Evolutionary conservation across 805 yeast species (phyloP), one percentile per base, ranked within the genome.

Genomic region (Komagataella populi): DNA sequence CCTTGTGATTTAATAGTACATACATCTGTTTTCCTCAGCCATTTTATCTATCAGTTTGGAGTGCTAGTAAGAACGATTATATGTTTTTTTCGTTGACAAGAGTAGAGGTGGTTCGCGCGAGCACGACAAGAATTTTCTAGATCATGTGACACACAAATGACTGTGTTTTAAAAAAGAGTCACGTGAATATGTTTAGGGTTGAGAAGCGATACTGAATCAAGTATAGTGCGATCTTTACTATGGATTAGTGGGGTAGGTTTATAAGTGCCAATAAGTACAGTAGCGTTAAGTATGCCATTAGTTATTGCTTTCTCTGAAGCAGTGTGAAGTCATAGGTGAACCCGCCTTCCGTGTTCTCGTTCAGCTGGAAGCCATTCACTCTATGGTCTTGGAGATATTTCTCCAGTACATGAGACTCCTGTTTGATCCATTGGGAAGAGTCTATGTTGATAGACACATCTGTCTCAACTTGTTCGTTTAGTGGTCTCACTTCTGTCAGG

Each of bases 11-110:
- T 44, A 48, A 56, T 22, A 30, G 53, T 63, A 86, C 96, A 76
- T 87, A 87, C 96, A 84, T 88, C 96, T 87, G 80, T 87, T 95
- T 72, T 95, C 84, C 81, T 87, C 95, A 80, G 95, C 89, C 96
- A 87, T 87, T 76, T 73, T 80, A 62, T 30, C 39, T 30, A 30
- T 30, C 39, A 10, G 39, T 30, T 30, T 30, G 39, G 39, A 30
- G 39, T 30, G 39, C 39, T 30, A 30, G 39, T 30, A 30, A 30
- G 39, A 30, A 30, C 39, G 39, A 30, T 10, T 30, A 30, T 30
- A 30, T 30, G 39, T 30, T 30, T 30, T 30, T 30, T 30, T 30
- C 39, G 39, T 30, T 30, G 39, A 30, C 39, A 30, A 30, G 39
- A 30, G 39, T 30, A 30, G 39, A 30, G 39, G 10, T 30, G 39